These are phyloP conservation scores for Phaeosphaeria sp. DNA, from an alignment of 2,329 filamentous ascomycete species.

Conservation along the genomic window DNA sequence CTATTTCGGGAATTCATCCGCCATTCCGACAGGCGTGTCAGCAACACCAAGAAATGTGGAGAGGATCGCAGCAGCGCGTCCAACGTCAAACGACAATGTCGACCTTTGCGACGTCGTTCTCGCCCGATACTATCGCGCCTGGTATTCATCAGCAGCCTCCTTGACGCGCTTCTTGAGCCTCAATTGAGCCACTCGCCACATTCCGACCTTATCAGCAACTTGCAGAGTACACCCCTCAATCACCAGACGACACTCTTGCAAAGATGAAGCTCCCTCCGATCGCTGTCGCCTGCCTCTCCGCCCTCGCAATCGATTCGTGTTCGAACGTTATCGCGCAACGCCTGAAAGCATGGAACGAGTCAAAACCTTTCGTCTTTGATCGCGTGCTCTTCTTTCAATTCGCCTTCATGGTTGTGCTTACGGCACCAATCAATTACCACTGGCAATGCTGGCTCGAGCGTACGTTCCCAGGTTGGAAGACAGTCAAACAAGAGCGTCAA, in stretches of 20 bases:
- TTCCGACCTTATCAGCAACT: neutral
- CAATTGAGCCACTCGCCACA: neutral
- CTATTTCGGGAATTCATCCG: neutral
- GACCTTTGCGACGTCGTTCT: neutral
- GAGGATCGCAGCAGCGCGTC: neutral
- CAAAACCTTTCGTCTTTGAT: constrained; percentile 46
- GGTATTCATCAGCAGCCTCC: neutral
- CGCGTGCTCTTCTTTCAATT: constrained; percentile 47
- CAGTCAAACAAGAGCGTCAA: constrained; percentile 23
- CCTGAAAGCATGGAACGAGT: constrained; percentile 44
- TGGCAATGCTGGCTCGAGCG: constrained; percentile 85
- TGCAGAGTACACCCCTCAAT: neutral
- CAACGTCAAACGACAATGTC: neutral
- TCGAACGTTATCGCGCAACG: constrained; percentile 48
- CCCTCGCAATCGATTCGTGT: constrained; percentile 44
- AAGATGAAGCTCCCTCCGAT: constrained; percentile 42
- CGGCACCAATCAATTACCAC: constrained; percentile 80
- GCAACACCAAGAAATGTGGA: constrained; percentile 9
- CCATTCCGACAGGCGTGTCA: neutral
- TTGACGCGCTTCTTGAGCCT: neutral
- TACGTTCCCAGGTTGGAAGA: constrained; percentile 68
- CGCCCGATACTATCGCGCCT: neutral
- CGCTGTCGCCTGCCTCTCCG: constrained; percentile 41
- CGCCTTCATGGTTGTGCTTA: constrained; percentile 70
- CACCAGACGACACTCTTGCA: neutral